phyloP scores from a whole-genome alignment of 345 rosid species.

The Brassica incana region DNA sequence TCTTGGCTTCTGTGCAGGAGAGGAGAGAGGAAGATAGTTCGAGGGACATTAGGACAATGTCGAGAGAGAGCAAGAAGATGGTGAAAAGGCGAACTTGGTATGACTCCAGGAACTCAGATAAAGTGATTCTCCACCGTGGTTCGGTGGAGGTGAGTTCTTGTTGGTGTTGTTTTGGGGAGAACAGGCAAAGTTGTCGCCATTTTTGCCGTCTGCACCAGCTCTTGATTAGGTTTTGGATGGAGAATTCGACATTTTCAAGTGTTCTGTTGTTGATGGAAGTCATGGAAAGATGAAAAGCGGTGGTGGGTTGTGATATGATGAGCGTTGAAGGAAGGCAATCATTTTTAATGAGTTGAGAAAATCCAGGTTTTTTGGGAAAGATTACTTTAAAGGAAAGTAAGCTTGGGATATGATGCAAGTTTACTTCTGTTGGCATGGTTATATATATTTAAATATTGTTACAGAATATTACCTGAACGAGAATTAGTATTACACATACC shows the following conservation, averaged over 20 bases:
- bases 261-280: slow-evolving; percentile 27
- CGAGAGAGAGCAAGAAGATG: slow-evolving; percentile 53
- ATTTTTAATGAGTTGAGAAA: not conserved
- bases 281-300: slow-evolving; percentile 18
- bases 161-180: slow-evolving; percentile 22
- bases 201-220: slow-evolving; percentile 49
- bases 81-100: slow-evolving; percentile 40
- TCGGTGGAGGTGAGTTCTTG: not conserved
- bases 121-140: slow-evolving; percentile 50
- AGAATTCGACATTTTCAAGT: slow-evolving; percentile 45
- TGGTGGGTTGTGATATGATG: not conserved
- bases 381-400: slow-evolving; percentile 36
- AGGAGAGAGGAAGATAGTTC: slow-evolving; percentile 60
- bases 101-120: slow-evolving; percentile 51
- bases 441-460: not conserved
- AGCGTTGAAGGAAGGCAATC: slow-evolving; percentile 33
- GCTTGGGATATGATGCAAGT: slow-evolving; percentile 11
- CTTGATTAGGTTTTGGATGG: slow-evolving; percentile 49
- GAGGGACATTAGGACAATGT: slow-evolving; percentile 52
- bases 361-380: not conserved
- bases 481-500: slow-evolving; percentile 25
- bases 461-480: slow-evolving; percentile 14
- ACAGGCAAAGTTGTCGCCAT: slow-evolving; percentile 52
- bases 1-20: slow-evolving; percentile 37
- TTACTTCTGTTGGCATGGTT: not conserved